Evolutionary conservation across 345 rosid species (phyloP), one percentile per base, ranked within the genome.

Genomic region (Sonneratia alba): DNA sequence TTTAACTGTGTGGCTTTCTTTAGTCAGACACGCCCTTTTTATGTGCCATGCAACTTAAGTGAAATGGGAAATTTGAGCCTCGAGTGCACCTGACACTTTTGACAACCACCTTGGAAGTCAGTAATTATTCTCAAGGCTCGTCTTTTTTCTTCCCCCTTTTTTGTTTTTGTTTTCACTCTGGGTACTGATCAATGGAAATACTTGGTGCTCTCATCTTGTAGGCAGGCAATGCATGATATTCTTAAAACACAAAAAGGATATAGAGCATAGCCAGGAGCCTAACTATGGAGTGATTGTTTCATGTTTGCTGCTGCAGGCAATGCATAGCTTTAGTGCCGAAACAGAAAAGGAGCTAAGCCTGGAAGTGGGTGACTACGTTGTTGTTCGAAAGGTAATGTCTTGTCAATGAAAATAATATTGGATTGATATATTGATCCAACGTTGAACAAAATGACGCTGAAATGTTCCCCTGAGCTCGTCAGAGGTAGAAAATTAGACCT

Each of bases 331-430:
- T 71, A 63, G 71, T 62, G 93, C 95, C 65, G 93, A 85, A 68
- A 86, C 98, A n/a, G 97, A 91, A 78, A 91, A 91, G 80, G 98
- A 94, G 71, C 66, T 94, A 82, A 87, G 87, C 85, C 83, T 94
- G 87, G 76, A 83, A 1, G 82, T 79, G 67, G 98, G 98, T 71
- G 98, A 94, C 71, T 94, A 84, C 74, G 78, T 94, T 53, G 97
- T 94, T 63, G 97, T 94, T 57, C 83, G 98, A 72, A 83, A 94
- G 97, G 98, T 94, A 73, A 64, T 72, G 47, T 70, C 40, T 34
- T 16, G 27, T 59, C 43, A 13, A 34, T 38, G 9, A 24, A 71
- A 61, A 19, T 42, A 27, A 27, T 27, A 27, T 65, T 66, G 67
- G 49, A 27, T 62, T 24, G 13, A 27, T 62, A 62, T 15, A 12